Evolutionary conservation across 257 asterid genomes (phyloP).

Genomic region (Solanum dulcamara): DNA sequence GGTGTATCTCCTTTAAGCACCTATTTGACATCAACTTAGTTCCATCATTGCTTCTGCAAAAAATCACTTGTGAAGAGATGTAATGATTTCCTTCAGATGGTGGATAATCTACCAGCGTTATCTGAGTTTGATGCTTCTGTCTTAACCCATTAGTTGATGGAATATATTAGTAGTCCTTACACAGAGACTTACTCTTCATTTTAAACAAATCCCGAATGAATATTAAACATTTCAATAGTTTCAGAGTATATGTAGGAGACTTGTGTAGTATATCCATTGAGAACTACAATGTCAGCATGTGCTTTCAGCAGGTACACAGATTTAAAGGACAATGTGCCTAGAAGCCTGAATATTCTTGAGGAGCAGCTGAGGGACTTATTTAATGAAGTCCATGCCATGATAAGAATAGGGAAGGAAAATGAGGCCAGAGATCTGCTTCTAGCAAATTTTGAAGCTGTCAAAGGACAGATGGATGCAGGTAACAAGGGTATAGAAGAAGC

Average conservation of each 20-base stretch:
- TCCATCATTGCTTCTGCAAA: background rate
- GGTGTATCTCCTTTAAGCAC: background rate
- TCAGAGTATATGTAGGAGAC: background rate
- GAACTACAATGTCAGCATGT: background rate
- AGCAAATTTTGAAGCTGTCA: slow-evolving; percentile 73
- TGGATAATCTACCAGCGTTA: background rate
- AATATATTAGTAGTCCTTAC: background rate
- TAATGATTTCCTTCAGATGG: background rate
- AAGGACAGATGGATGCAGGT: slow-evolving; percentile 62
- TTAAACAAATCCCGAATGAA: background rate
- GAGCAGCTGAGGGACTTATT: slow-evolving; percentile 59
- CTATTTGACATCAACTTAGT: background rate
- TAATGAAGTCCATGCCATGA: slow-evolving; percentile 54
- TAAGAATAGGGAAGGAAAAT: slow-evolving; percentile 51
- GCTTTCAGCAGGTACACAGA: slow-evolving; percentile 9
- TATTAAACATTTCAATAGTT: background rate
- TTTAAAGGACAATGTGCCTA: slow-evolving; percentile 17
- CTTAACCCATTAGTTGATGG: background rate
- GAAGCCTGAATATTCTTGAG: slow-evolving; percentile 38
- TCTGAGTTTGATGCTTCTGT: background rate
- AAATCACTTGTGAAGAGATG: background rate
- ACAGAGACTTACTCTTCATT: background rate
- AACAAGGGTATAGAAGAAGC: slow-evolving; percentile 68
- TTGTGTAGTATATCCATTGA: background rate
- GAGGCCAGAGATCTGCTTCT: slow-evolving; percentile 62